Evolutionary conservation across 2,329 filamentous ascomycete genomes (phyloP), one percentile per base, ranked within the genome.

Genomic region (Aspergillus clavatus): DNA sequence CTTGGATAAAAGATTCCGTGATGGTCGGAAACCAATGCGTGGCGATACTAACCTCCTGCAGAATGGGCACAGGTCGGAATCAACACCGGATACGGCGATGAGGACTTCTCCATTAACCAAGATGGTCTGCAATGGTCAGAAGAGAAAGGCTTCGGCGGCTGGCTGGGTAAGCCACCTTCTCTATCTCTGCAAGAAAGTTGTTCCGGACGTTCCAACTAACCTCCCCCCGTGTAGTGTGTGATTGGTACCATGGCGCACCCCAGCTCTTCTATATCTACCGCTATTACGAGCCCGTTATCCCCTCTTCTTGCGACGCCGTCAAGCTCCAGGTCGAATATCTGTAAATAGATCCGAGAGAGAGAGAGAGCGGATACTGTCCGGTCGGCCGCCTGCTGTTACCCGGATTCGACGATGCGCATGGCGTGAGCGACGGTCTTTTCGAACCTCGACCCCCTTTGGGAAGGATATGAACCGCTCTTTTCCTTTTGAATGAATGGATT

Each of bases 231-330:
- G 23, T 24, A 70, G 68, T 66, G 6, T 71, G 68, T 48, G 62
- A 70, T 40, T 70, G 67, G 68, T 62, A 53, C 49, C 67, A 71
- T 53, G 62, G 61, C 28, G 57, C 55, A 16, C 67, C 68, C 21
- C 67, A 71, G 48, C 58, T 71, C 7, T 71, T 70, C 59, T 70
- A 63, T 50, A 40, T 66, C 6, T 53, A 62, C 44, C 28, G 51
- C 10, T 58, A 53, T 37, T 52, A 57, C 36, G 22, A 48, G 3
- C 22, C 59, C 12, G 43, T 40, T 0, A 51, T 62, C 14, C 66
- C 67, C 7, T 56, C 48, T 23, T 63, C 58, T 52, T 70, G 67
- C 56, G 63, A 59, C 45, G 58, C 52, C 51, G 65, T 65, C 24
- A 45, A 60, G 14, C 51, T 70, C 31, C 48, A 52, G 42, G 40